Evolutionary conservation across 352 stramenopile species (phyloP), one percentile per base, ranked within the genome.

Genomic region (Pythium aristosporum): DNA sequence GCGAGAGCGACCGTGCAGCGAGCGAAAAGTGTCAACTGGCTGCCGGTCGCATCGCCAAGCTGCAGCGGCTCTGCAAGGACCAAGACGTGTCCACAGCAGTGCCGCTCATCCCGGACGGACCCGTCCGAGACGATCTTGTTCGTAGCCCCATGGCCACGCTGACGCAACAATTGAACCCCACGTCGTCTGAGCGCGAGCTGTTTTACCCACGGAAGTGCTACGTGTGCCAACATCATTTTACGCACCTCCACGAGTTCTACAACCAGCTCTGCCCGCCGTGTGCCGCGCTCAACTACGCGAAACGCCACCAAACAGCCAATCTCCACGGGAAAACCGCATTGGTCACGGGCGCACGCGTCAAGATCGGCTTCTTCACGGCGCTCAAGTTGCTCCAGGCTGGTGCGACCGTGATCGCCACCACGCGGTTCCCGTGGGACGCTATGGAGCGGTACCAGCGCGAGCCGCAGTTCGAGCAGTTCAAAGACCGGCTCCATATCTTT

Each of bases 271-370:
- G 96, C 61, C 94, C 94, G 16, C 23, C 28, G 0, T 99, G 96
- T 66, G 92, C 94, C 0, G 73, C 88, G 21, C 68, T 98, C 23
- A 98, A 98, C 73, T 98, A 89, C 53, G 62, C 83, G 13, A 98
- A 99, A 69, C 85, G 96, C 30, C 89, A 97, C 67, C 89, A 98
- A 70, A 91, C 85, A 2, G 74, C 80, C 2, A 77, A 98, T 69
- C 62, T 98, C 52, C 75, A 71, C 30, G 87, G 85, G 21, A 96
- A 89, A 56, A 80, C 98, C 7, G 94, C 92, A 6, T 69, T 99
- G 8, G 89, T 99, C 13, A 99, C 96, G 0, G 96, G 96, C 28
- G 91, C 90, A 34, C 85, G 96, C 12, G 94, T 99, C 60, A 99
- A 98, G 75, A 98, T 99, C 76, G 96, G 54, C 15, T 98, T 95